Conservation (phyloP, 75 land plant genomes). For the Chamaecyparis obtusa region DNA sequence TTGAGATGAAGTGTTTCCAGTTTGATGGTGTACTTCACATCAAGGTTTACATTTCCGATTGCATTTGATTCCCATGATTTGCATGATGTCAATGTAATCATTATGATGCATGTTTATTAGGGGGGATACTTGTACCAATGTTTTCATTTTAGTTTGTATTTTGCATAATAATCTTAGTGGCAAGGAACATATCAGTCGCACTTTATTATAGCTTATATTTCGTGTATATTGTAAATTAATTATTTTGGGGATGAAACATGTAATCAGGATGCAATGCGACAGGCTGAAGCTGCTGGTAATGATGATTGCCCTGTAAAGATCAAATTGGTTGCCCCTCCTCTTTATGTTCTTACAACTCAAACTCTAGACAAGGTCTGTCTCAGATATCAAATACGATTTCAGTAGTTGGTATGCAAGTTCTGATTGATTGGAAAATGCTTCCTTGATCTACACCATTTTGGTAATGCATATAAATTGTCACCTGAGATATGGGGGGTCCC, state of each 20-base stretch:
- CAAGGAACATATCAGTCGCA: background rate
- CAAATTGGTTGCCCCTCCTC: conserved; percentile 92
- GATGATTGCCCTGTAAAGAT: conserved; percentile 97
- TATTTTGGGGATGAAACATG: conserved; percentile 6
- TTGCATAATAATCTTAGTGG: background rate
- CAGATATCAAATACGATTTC: background rate
- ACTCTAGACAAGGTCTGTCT: conserved; percentile 91
- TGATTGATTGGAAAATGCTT: conserved; percentile 3
- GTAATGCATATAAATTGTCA: background rate
- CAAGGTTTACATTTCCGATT: conserved; percentile 45
- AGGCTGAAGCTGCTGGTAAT: conserved; percentile 90
- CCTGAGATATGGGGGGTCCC: too few species aligned
- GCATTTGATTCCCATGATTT: background rate
- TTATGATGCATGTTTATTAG: background rate
- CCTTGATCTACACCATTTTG: background rate
- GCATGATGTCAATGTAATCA: background rate
- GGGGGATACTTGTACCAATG: background rate
- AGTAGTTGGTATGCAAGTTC: background rate
- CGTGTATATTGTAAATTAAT: background rate
- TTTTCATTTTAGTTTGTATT: background rate
- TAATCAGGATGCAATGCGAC: conserved; percentile 92
- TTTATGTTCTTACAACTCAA: conserved; percentile 95
- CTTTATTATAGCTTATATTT: background rate
- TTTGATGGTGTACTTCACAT: conserved; percentile 98
- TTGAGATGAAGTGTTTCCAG: conserved; percentile 95